These are phyloP conservation scores for Mediolabrus comicus DNA, from an alignment of 108 stramenopile genomes.

Conservation along the genomic window DNA sequence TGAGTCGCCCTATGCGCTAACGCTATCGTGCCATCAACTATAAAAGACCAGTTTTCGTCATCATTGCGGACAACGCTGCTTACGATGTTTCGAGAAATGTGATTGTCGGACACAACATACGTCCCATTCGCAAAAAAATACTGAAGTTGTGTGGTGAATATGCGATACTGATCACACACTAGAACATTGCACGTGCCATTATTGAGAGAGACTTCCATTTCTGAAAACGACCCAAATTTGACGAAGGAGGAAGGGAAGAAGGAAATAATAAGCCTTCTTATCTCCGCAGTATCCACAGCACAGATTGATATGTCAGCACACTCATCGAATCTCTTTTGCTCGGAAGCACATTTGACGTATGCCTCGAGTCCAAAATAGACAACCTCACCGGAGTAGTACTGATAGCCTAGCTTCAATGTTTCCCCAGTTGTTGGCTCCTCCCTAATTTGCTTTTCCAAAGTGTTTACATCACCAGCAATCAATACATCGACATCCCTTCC, in stretches of 20 bases:
- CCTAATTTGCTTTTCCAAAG: no score
- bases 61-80: neutral
- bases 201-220: conserved; percentile 1
- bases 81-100: conserved; percentile 3
- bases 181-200: conserved; percentile 2
- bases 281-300: conserved; percentile 2
- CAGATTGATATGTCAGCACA: conserved; percentile 2
- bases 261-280: neutral
- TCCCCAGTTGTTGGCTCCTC: no score
- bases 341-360: conserved; percentile 2
- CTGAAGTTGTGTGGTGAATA: neutral
- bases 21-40: neutral
- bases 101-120: neutral
- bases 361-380: no score
- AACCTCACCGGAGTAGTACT: no score
- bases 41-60: neutral
- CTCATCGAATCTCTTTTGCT: neutral
- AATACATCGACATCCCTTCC: no score
- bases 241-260: conserved; percentile 2
- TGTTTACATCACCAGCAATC: no score
- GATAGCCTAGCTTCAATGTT: no score
- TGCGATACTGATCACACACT: neutral
- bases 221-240: neutral
- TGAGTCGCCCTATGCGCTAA: neutral
- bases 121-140: neutral